Evolutionary conservation across 1,284 basidiomycete species (phyloP).

Genomic region (Schizophyllum amplum): DNA sequence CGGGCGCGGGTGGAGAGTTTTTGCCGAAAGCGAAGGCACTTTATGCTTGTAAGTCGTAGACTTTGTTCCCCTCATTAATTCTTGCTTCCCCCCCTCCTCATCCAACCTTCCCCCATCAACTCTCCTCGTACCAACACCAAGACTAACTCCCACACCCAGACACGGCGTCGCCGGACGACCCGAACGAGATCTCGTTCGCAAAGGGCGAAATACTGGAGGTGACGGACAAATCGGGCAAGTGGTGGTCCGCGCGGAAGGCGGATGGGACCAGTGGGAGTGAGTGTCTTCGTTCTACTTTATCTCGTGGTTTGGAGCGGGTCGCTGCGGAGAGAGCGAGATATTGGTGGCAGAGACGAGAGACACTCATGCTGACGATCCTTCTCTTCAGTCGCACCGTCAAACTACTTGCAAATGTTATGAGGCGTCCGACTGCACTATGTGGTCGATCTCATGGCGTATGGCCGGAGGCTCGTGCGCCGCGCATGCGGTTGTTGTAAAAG

Average conservation of each 20-base stretch:
- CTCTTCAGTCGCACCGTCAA: slow-evolving; percentile 65
- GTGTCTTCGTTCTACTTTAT: slow-evolving; percentile 20
- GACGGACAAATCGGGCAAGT: slow-evolving; percentile 88
- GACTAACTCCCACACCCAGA: no score
- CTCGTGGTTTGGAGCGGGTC: no score
- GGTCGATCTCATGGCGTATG: no score
- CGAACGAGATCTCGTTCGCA: slow-evolving; percentile 90
- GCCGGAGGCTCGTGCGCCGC: not conserved
- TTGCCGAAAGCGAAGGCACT: slow-evolving; percentile 79
- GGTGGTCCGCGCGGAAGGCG: slow-evolving; percentile 90
- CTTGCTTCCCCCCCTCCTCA: slow-evolving; percentile 10
- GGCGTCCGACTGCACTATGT: no score
- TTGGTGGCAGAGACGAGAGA: no score
- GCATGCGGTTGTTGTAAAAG: not conserved
- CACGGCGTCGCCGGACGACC: slow-evolving; percentile 87
- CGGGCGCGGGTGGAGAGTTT: slow-evolving; percentile 32
- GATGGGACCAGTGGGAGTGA: slow-evolving; percentile 79
- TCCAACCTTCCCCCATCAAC: no score
- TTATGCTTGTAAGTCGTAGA: slow-evolving; percentile 67
- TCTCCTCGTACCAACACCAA: no score
- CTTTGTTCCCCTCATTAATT: slow-evolving; percentile 11
- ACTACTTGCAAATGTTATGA: slow-evolving; percentile 68
- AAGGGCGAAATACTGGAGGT: slow-evolving; percentile 96
- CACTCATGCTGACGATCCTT: slow-evolving; percentile 8
- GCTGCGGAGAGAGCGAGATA: no score